phyloP scores from a whole-genome alignment of 257 asterid species.

The Ehretia macrophylla region DNA sequence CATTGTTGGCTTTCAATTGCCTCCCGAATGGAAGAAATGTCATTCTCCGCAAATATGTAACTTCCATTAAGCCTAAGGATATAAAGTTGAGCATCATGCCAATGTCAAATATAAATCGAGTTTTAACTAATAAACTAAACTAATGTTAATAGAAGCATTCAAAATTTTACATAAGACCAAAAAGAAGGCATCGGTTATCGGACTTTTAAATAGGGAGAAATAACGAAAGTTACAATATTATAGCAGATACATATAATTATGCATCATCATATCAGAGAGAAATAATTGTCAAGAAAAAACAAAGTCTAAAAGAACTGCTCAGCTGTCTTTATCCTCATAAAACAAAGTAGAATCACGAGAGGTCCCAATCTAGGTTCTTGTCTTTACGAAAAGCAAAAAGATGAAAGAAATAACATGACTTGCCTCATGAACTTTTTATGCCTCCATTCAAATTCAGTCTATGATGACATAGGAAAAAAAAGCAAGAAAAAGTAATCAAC shows the following conservation, averaged over 20 bases:
- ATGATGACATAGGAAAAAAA: background rate
- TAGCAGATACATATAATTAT: background rate
- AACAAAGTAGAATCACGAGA: conserved; percentile 6
- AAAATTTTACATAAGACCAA: no score
- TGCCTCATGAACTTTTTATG: conserved; percentile 22
- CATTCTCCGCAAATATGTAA: no score
- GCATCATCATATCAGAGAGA: background rate
- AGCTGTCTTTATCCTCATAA: conserved; percentile 16
- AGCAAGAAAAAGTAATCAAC: background rate
- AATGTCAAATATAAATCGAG: no score
- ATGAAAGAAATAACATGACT: conserved; percentile 15
- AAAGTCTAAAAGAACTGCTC: conserved; percentile 21
- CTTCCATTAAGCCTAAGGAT: no score
- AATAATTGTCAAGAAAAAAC: conserved; percentile 2
- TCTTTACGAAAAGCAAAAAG: conserved; percentile 30
- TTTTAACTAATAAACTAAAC: no score
- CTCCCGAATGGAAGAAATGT: no score
- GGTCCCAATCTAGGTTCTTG: conserved; percentile 36
- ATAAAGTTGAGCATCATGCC: no score
- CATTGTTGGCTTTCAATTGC: no score
- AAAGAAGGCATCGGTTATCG: no score
- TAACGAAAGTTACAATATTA: no score
- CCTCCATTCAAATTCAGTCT: background rate
- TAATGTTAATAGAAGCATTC: no score
- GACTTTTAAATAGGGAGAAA: no score